Evolutionary conservation across 2,329 filamentous ascomycete genomes (phyloP).

Genomic region (Ceratocystis destructans): DNA sequence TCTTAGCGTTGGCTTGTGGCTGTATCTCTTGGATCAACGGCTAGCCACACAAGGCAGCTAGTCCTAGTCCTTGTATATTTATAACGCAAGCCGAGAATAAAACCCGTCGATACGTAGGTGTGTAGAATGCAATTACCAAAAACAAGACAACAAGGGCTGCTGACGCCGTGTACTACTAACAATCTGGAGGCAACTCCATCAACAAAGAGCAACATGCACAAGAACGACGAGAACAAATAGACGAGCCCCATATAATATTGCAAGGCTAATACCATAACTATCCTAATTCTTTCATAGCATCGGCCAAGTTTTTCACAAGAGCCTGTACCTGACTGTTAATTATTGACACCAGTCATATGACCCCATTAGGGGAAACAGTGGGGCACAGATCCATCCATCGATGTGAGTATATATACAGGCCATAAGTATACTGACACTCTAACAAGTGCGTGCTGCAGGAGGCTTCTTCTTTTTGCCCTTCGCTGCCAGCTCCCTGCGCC

Average conservation of each 20-base stretch:
- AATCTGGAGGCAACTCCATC: background rate
- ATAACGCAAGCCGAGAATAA: background rate
- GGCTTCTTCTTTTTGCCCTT: background rate
- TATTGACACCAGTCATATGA: constrained; percentile 7
- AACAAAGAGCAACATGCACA: background rate
- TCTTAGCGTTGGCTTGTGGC: background rate
- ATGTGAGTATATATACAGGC: no score
- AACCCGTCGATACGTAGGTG: no score
- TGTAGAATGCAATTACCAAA: background rate
- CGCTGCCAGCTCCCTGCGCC: no score
- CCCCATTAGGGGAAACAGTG: background rate
- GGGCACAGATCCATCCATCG: background rate
- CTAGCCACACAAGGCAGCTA: background rate
- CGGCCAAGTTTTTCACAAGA: background rate
- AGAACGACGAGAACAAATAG: background rate
- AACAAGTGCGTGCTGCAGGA: background rate
- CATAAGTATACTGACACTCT: background rate
- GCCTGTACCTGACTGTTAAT: background rate
- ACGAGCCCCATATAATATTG: background rate
- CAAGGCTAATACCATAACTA: background rate
- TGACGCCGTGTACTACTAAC: background rate
- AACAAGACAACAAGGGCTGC: background rate
- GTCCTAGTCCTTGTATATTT: background rate
- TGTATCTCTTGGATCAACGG: background rate
- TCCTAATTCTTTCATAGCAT: background rate